Evolutionary conservation across 345 rosid species (phyloP), one percentile per base, ranked within the genome.

Genomic region (Hypericum perforatum): DNA sequence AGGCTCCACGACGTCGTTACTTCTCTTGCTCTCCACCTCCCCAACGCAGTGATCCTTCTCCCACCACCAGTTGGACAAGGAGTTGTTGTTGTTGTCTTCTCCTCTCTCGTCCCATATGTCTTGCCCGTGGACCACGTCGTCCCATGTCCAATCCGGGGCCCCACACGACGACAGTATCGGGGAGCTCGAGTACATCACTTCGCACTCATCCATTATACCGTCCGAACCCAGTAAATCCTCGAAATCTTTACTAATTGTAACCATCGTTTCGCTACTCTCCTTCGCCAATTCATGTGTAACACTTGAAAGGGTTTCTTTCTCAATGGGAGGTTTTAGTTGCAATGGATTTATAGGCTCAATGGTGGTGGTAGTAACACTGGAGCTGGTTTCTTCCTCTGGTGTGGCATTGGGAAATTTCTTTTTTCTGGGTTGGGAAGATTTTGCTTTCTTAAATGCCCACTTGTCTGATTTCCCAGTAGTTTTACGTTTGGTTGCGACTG

Each of bases 91-190:
- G 32, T 22, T 43, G 11, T 60, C 43, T 8, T 52, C 57, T 7
- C 42, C 65, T 43, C 14, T 61, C 16, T 48, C 58, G 8, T 67
- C 45, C 47, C 68, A 59, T 36, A 61, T 11, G 15, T 63, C 71
- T 7, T 52, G 52, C 12, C 59, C 58, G 37, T 12, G 54, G 43
- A 62, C 49, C 7, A 65, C 52, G 53, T 54, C 53, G 37, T 63
- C 63, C 74, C 75, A 72, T 9, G 56, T 66, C 75, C 75, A 75
- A 54, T 72, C 77, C 49, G 32, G 2, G 60, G 50, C 49, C 22
- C 43, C 69, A 39, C 62, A 54, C 0, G 74, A 60, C 6, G 59
- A 49, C 32, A 22, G 32, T 39, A 51, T 56, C 10, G 72, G 50
- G 32, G 70, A 60, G 42, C 54, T 45, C 9, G 60, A 45, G 10